phyloP scores from a whole-genome alignment of 371 early-diverging fungal species.

The Mortierella sp. region DNA sequence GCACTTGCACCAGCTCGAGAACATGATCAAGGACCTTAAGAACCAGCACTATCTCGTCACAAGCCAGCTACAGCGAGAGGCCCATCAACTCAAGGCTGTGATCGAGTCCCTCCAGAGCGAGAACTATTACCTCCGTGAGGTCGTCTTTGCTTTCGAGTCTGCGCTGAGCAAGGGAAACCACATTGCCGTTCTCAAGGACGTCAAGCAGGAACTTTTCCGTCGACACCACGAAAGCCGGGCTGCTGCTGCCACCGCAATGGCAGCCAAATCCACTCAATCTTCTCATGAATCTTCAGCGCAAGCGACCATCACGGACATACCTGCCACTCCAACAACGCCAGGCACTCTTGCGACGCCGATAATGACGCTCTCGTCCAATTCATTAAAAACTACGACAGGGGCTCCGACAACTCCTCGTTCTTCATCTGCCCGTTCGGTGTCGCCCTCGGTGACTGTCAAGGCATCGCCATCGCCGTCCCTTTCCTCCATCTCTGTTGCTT shows the following conservation, averaged over 20 bases:
- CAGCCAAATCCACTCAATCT: background rate
- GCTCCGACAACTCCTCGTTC: background rate
- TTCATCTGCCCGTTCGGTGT: background rate
- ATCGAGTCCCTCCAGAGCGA: constrained; percentile 68
- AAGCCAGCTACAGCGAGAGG: constrained; percentile 60
- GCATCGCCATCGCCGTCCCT: background rate
- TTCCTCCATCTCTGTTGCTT: no score
- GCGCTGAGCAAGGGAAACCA: constrained; percentile 46
- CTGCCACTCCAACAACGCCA: constrained; percentile 10
- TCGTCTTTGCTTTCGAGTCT: constrained; percentile 63
- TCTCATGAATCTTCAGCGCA: no score
- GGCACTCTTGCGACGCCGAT: constrained; percentile 4
- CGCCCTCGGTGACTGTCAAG: background rate
- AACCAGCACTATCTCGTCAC: constrained; percentile 60
- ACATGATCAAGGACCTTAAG: constrained; percentile 69
- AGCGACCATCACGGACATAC: no score
- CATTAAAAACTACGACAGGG: background rate
- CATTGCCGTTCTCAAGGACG: constrained; percentile 24
- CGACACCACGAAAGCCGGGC: constrained; percentile 34
- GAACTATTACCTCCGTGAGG: constrained; percentile 65
- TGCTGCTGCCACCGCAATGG: constrained; percentile 1
- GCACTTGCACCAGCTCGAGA: constrained; percentile 74
- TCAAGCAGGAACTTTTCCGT: constrained; percentile 34
- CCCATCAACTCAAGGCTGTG: constrained; percentile 56
- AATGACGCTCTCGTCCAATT: background rate